Base-by-base conservation (phyloP, 2,329 filamentous ascomycete species). In the Alternaria triticina region DNA sequence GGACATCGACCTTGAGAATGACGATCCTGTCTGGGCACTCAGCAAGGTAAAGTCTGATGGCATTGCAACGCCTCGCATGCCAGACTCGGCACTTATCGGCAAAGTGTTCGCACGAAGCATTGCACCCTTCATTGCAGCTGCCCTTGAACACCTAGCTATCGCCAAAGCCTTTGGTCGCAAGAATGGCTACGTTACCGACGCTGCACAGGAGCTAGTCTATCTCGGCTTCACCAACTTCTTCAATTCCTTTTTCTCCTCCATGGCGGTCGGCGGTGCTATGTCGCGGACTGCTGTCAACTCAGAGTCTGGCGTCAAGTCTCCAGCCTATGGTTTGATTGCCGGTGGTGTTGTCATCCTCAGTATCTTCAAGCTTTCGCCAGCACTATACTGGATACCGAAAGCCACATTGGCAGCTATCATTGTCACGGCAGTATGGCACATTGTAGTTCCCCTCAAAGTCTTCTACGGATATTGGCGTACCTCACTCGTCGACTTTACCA, bases 331-430 rank as follows among this genome's bases (percentile, higher is more conserved):
- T 5, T 68, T 88, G 22, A 81, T 91, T 57, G 89, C 89, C 0
- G 85, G 87, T 3, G 87, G 83, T 5, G 86, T 89, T 51, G 87
- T 91, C 17, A 79, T 91, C 8, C 75, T 90, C 2, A 87, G 85
- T 20, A 85, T 91, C 25, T 90, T 88, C 71, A 84, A 88, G 62
- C 84, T 90, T 40, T 86, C 86, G 0, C 86, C 85, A 0, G 85
- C 86, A 0, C 82, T 91, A 0, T 90, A 88, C 77, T 91, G 88
- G 87, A 88, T 91, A n/a, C 89, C 89, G 1, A 89, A 89, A 68
- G 84, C 88, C 0, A 89, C 87, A 0, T 82, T 91, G 1, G 85
- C 89, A 1, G 89, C 88, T 3, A 89, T 91, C 64, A 90, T 91
- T 66, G 89, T 90, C 67, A 88, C 86, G 62, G 88, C 88, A 6